Evolutionary conservation across 2,329 filamentous ascomycete genomes (phyloP).

Genomic region (Xylariaceae sp.): DNA sequence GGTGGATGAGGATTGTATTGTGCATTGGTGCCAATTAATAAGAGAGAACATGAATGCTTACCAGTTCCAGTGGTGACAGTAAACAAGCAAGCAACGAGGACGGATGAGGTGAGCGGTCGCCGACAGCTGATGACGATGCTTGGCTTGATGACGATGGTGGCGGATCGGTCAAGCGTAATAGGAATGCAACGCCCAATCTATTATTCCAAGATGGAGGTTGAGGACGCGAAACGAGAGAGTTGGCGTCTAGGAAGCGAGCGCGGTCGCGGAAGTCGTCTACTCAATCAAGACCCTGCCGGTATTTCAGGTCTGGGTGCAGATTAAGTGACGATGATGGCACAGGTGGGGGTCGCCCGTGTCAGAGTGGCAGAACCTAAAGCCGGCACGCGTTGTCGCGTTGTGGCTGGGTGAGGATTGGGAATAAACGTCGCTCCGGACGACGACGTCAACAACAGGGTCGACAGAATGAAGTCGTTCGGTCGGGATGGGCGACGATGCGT

Average conservation of each 20-base stretch:
- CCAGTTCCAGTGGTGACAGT: conserved; percentile 5
- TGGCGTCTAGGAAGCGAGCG: not conserved
- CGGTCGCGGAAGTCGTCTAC: conserved; percentile 3
- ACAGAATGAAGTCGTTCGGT: not conserved
- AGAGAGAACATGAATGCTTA: conserved; percentile 10
- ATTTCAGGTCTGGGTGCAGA: conserved; percentile 18
- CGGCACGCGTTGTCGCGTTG: conserved; percentile 5
- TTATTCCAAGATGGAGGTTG: conserved; percentile 14
- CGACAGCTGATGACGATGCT: conserved; percentile 2
- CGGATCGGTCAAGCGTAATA: conserved; percentile 3
- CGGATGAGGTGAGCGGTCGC: not conserved
- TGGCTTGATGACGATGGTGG: conserved; percentile 6
- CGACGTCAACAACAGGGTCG: not conserved
- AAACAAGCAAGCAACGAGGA: conserved; percentile 1
- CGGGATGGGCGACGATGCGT: too few species aligned
- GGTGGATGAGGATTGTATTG: conserved; percentile 2
- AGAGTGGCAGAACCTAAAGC: conserved; percentile 18
- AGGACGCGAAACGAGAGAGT: not conserved
- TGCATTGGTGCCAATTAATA: not conserved
- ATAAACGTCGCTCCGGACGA: not conserved
- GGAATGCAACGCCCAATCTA: conserved; percentile 6
- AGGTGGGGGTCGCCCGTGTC: conserved; percentile 6
- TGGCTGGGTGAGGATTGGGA: not conserved
- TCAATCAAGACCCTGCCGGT: conserved; percentile 18
- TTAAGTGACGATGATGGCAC: conserved; percentile 6